Conservation (phyloP, 495 filamentous ascomycete genomes). For the Hypoxylon lienhwacheense region DNA sequence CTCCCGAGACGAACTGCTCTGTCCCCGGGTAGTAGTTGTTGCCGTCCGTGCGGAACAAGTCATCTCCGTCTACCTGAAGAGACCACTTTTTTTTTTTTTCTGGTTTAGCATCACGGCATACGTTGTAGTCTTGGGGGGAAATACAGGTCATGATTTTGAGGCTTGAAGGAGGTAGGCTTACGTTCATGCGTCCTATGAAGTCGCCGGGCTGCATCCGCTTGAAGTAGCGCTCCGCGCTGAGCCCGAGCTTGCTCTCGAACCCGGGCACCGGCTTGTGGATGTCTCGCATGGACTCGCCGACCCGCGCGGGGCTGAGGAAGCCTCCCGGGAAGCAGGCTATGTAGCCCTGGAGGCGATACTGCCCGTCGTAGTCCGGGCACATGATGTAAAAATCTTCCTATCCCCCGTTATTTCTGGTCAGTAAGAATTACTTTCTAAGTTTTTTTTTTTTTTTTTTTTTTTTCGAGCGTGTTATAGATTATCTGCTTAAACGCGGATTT, state of each 20-base stretch:
- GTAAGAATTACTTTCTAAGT: too few species aligned
- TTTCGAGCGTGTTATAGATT: too few species aligned
- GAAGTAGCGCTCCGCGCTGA: conserved; percentile 73
- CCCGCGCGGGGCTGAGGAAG: conserved; percentile 25
- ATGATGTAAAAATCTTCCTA: conserved; percentile 34
- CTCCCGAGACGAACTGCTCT: conserved; percentile 1
- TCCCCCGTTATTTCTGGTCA: neutral
- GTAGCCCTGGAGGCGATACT: conserved; percentile 29
- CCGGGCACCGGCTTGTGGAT: conserved; percentile 67
- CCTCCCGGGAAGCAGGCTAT: conserved; percentile 33
- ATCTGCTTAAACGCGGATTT: too few species aligned
- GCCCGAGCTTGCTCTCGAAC: conserved; percentile 63
- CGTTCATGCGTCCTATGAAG: conserved; percentile 54
- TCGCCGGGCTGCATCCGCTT: conserved; percentile 52
- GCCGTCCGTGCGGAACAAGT: conserved; percentile 26
- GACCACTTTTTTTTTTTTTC: conserved; percentile 20
- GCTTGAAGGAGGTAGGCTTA: conserved; percentile 13
- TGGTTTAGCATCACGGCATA: neutral
- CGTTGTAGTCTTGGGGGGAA: neutral
- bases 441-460: too few species aligned
- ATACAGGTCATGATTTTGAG: neutral
- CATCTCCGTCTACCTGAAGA: conserved; percentile 24
- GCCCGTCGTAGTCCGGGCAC: conserved; percentile 19
- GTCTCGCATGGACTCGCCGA: conserved; percentile 35
- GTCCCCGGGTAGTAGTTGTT: conserved; percentile 27